A percentile compares a stretch with the other conserved stretches of the same genome.
These are phyloP conservation scores for Vanrija pseudolonga DNA, from an alignment of 1,284 basidiomycete genomes.

Conservation along the genomic window DNA sequence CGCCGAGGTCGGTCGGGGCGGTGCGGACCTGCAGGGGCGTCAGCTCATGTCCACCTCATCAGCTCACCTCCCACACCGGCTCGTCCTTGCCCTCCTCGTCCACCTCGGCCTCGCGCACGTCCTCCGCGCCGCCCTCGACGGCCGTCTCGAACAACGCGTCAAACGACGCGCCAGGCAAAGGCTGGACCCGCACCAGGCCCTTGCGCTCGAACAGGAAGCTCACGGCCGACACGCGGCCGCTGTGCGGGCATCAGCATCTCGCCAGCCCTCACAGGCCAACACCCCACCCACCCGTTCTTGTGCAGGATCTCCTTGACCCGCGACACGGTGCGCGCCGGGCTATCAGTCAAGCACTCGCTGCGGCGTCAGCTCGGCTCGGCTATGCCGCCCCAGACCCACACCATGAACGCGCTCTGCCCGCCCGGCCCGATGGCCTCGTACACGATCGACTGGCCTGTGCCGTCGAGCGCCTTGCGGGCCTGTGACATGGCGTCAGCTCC, in stretches of 20 bases:
- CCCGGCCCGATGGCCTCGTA: slow-evolving; percentile 68
- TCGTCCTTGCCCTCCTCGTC: slow-evolving; percentile 25
- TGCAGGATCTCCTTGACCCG: slow-evolving; percentile 62
- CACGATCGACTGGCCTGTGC: slow-evolving; percentile 44
- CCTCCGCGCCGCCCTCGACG: slow-evolving; percentile 51
- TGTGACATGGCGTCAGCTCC: slow-evolving; percentile 12
- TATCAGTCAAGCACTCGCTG: slow-evolving; percentile 75
- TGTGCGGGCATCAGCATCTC: slow-evolving; percentile 47
- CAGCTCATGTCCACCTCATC: neutral
- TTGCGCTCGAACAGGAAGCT: slow-evolving; percentile 70
- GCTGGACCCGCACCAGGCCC: slow-evolving; percentile 61
- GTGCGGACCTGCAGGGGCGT: slow-evolving; percentile 27
- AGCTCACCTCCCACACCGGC: slow-evolving; percentile 29
- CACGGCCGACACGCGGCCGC: slow-evolving; percentile 67
- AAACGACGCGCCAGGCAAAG: slow-evolving; percentile 42
- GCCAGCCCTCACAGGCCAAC: too few species aligned
- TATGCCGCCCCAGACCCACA: slow-evolving; percentile 56
- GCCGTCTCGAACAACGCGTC: slow-evolving; percentile 48
- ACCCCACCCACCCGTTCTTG: slow-evolving; percentile 59
- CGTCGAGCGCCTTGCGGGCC: slow-evolving; percentile 33
- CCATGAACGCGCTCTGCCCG: slow-evolving; percentile 66
- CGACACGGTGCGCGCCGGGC: slow-evolving; percentile 65
- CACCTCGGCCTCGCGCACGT: slow-evolving; percentile 49
- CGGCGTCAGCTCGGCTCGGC: slow-evolving; percentile 9
- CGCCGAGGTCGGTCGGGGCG: slow-evolving; percentile 27